Evolutionary conservation across 2,329 filamentous ascomycete species (phyloP).

Genomic region (Exophiala sp.): DNA sequence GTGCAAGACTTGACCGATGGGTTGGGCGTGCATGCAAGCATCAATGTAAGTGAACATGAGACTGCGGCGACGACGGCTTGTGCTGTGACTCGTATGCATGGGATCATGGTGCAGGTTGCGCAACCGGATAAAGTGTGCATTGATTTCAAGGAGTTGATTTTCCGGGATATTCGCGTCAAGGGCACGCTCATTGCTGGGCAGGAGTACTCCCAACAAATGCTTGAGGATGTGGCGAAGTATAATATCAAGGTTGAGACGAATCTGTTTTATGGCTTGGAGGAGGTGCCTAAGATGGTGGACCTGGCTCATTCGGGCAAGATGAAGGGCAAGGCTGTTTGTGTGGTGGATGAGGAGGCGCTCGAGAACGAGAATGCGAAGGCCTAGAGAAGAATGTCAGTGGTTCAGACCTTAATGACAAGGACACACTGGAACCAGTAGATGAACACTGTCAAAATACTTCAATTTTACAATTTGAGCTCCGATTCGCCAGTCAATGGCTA

Average conservation of each 20-base stretch:
- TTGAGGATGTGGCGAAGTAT: constrained; percentile 45
- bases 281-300: constrained; percentile 50
- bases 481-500: too few species aligned
- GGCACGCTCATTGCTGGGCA: constrained; percentile 46
- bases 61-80: constrained; percentile 50
- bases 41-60: constrained; percentile 54
- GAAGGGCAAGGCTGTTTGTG: constrained; percentile 48
- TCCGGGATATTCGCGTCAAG: constrained; percentile 51
- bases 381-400: too few species aligned
- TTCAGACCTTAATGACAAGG: too few species aligned
- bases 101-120: constrained; percentile 57
- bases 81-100: constrained; percentile 59
- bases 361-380: constrained; percentile 7
- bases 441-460: background rate
- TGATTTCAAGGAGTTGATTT: constrained; percentile 49
- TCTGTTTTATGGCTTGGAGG: constrained; percentile 51
- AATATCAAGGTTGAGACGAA: constrained; percentile 51
- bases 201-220: constrained; percentile 47
- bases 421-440: background rate
- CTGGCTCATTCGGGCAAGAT: constrained; percentile 52
- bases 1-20: constrained; percentile 49
- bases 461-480: background rate
- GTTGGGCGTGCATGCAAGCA: constrained; percentile 50
- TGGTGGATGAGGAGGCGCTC: constrained; percentile 19
- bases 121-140: constrained; percentile 42